Conservation (phyloP, 495 filamentous ascomycete genomes). For the Penicillium pulvis region DNA sequence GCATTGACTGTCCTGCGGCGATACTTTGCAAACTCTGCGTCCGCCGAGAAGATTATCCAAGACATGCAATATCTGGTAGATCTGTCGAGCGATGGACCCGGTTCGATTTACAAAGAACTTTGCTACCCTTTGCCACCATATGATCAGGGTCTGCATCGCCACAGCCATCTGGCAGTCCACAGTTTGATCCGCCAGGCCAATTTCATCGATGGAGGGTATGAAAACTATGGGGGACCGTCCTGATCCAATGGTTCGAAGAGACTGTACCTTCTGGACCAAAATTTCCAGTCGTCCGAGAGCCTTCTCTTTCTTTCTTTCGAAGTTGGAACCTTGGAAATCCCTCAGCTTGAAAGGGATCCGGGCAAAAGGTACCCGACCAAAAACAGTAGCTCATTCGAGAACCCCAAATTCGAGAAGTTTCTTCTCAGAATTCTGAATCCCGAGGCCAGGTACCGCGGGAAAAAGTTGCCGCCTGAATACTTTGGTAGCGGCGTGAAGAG, state of each 20-base stretch:
- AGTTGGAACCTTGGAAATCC: neutral
- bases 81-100: neutral
- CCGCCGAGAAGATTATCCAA: conserved; percentile 4
- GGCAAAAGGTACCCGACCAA: neutral
- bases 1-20: conserved; percentile 6
- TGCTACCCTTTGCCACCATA: conserved; percentile 9
- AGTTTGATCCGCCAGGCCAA: conserved; percentile 24
- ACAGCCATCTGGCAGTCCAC: conserved; percentile 21
- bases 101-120: conserved; percentile 10
- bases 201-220: conserved; percentile 24
- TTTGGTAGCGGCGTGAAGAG: neutral
- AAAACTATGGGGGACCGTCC: conserved; percentile 1
- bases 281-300: neutral
- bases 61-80: conserved; percentile 12
- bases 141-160: conserved; percentile 14
- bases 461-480: neutral
- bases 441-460: neutral
- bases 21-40: conserved; percentile 8
- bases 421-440: neutral
- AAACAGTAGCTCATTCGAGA: neutral
- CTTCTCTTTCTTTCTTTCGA: neutral
- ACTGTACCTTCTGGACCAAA: neutral
- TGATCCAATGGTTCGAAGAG: neutral
- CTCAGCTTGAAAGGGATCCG: neutral
- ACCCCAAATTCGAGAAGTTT: neutral